These are phyloP conservation scores for Cicer bijugum DNA, from an alignment of 306 rosid genomes.

Conservation along the genomic window DNA sequence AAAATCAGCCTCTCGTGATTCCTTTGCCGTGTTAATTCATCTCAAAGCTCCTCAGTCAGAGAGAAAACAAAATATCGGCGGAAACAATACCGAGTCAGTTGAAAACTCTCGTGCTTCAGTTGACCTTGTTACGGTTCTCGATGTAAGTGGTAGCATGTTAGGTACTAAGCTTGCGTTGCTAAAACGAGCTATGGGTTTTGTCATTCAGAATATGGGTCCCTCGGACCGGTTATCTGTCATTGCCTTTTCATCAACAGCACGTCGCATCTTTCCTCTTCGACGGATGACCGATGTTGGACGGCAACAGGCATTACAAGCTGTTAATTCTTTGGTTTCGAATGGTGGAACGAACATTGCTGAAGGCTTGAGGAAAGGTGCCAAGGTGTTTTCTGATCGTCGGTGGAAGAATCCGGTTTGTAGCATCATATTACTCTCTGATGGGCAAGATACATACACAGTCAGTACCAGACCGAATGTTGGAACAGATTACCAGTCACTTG, in stretches of 20 bases:
- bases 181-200: conserved; percentile 97
- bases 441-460: conserved; percentile 88
- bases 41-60: conserved; percentile 78
- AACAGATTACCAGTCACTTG: conserved; percentile 67
- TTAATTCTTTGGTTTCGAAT: conserved; percentile 72
- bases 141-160: conserved; percentile 98
- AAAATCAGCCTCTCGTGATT: conserved; percentile 63
- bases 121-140: conserved; percentile 93
- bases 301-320: conserved; percentile 83
- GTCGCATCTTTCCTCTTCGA: conserved; percentile 89
- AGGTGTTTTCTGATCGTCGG: conserved; percentile 74
- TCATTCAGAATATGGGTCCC: conserved; percentile 90
- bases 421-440: conserved; percentile 89
- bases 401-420: conserved; percentile 86
- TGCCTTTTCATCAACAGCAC: conserved; percentile 94
- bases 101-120: conserved; percentile 73
- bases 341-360: conserved; percentile 98
- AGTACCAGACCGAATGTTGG: conserved; percentile 52
- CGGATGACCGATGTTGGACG: conserved; percentile 85
- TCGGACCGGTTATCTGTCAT: conserved; percentile 86
- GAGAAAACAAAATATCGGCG: conserved; percentile 42
- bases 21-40: conserved; percentile 74
- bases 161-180: conserved; percentile 94
- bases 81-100: conserved; percentile 41
- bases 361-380: conserved; percentile 86